A percentile compares a stretch with the other conserved stretches of the same genome.
Conservation (phyloP, 2,329 filamentous ascomycete genomes). For the Paraphoma sp. region DNA sequence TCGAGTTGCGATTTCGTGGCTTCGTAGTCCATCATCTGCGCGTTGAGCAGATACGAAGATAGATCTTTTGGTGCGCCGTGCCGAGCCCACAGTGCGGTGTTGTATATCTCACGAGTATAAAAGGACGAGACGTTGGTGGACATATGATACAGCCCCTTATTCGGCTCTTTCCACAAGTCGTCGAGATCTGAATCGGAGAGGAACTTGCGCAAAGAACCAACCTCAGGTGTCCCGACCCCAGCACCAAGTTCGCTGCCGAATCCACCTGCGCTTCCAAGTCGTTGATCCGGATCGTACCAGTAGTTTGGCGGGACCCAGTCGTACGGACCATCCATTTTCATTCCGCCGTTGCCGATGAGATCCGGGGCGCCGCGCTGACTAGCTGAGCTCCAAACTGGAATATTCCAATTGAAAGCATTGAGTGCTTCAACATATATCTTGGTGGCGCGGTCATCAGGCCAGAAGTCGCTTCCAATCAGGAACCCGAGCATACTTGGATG, state of each 20-base stretch:
- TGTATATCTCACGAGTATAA: slow-evolving; percentile 64
- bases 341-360: slow-evolving; percentile 61
- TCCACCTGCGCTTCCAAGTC: slow-evolving; percentile 65
- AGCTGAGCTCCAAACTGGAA: slow-evolving; percentile 65
- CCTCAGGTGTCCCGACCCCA: slow-evolving; percentile 67
- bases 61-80: slow-evolving; percentile 61
- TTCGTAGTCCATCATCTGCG: slow-evolving; percentile 70
- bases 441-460: slow-evolving; percentile 65
- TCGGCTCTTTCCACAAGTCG: slow-evolving; percentile 62
- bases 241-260: slow-evolving; percentile 69
- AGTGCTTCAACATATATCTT: slow-evolving; percentile 61
- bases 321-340: slow-evolving; percentile 73
- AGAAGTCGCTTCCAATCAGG: slow-evolving; percentile 68
- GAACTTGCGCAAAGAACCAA: slow-evolving; percentile 62
- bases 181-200: slow-evolving; percentile 59
- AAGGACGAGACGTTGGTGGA: slow-evolving; percentile 63
- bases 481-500: slow-evolving; percentile 67
- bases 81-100: slow-evolving; percentile 59
- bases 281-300: slow-evolving; percentile 62
- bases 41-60: slow-evolving; percentile 65
- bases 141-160: slow-evolving; percentile 66
- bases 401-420: slow-evolving; percentile 60
- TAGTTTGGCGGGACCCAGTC: slow-evolving; percentile 72
- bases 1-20: slow-evolving; percentile 67
- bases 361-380: slow-evolving; percentile 61